Base-by-base conservation (phyloP, 768 basidiomycete genomes). In the Boletus bicolor region DNA sequence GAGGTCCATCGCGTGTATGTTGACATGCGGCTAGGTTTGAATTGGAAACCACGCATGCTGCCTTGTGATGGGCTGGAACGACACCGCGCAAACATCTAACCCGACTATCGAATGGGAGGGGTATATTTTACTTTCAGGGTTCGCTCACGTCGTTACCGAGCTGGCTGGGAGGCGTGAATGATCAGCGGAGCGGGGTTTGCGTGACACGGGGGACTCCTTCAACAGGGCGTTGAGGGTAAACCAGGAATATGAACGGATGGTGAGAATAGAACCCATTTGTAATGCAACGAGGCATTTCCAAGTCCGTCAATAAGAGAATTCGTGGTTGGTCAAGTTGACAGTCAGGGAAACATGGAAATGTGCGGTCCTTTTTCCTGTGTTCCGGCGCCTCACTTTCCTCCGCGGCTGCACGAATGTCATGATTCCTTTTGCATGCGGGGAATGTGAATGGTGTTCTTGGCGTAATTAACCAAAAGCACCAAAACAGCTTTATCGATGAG, bases 401-500 rank as follows among this genome's bases (percentile, higher is more conserved):
- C 32, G 36, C 35, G 55, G 24, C 37, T 37, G 12, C 43, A 44
- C 24, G 36, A 30, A 3, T 14, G 53, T 50, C 38, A 24, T 21
- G n/a, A 36, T 28, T 36, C 41, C 19, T 37, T 49, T 58, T 34
- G 24, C 24, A 37, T 42, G 49, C 35, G 43, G 34, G 35, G 49
- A 49, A 61, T 30, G 32, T 26, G 10, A 24, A 48, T 50, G 14
- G 26, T 12, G 42, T 41, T 42, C 46, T 43, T 35, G 54, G 41
- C 38, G 21, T 32, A 52, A 34, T 48, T 43, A 34, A 54, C 62
- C 53, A 50, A 52, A 68, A 42, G 19, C 26, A 26, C 52, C 45
- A 44, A 56, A 54, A 50, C 39, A 42, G 44, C 46, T 48, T 53
- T 36, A 68, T 64, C 65, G 65, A 69, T 68, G 49, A 56, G 39